These are phyloP conservation scores for Cladosporium phlei DNA, from an alignment of 2,329 filamentous ascomycete species.

Conservation along the genomic window DNA sequence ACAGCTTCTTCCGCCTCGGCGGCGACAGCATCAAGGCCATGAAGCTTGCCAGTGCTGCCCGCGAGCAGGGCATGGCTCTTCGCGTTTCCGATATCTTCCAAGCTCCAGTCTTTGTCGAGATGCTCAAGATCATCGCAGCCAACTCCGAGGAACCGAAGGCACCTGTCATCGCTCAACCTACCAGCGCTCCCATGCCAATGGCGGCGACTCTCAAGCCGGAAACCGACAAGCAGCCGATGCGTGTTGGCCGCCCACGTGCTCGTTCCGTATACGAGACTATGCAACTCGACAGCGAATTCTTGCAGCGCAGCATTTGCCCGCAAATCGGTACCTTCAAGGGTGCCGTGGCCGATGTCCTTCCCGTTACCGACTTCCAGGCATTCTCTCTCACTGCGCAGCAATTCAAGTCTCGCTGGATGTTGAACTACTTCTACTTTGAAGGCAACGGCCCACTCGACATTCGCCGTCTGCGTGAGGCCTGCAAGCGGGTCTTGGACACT, in stretches of 20 bases:
- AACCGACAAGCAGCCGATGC: neutral
- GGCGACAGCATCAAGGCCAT: conserved; percentile 44
- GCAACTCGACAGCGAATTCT: conserved; percentile 10
- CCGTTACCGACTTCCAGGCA: conserved; percentile 24
- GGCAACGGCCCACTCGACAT: conserved; percentile 20
- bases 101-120: conserved; percentile 15
- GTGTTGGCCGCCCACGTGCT: conserved; percentile 1
- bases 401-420: conserved; percentile 12
- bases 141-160: conserved; percentile 5
- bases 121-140: conserved; percentile 4
- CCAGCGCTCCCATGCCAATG: neutral
- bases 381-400: conserved; percentile 14
- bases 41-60: conserved; percentile 38
- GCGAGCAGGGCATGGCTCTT: conserved; percentile 33
- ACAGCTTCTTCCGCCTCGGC: conserved; percentile 42
- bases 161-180: neutral
- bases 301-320: conserved; percentile 19
- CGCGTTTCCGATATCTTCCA: conserved; percentile 41
- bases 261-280: conserved; percentile 6
- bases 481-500: conserved; percentile 17
- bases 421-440: conserved; percentile 24
- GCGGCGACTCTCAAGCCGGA: neutral
- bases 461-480: conserved; percentile 18
- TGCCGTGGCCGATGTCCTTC: conserved; percentile 15
- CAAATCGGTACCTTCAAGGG: conserved; percentile 25